phyloP scores from a whole-genome alignment of 192 early-diverging fungal species.

The Gamsiella multidivaricata region DNA sequence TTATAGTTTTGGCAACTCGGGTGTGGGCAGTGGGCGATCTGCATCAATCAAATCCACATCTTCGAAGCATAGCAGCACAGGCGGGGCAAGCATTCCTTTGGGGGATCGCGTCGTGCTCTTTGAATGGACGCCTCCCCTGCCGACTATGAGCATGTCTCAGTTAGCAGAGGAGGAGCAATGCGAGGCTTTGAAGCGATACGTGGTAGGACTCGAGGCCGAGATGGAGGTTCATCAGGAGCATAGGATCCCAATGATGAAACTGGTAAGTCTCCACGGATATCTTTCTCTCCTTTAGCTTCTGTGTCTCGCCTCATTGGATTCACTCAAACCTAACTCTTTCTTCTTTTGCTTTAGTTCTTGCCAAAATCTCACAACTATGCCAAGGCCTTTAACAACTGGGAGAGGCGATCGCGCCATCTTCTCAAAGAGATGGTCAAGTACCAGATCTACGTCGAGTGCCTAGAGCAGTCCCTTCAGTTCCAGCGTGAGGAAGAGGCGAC shows the following conservation, averaged over 20 bases:
- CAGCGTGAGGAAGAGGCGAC: not conserved
- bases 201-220: conserved; percentile 71
- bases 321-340: not conserved
- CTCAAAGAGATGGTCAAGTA: conserved; percentile 87
- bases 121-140: conserved; percentile 64
- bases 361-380: conserved; percentile 67
- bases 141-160: conserved; percentile 42
- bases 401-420: conserved; percentile 79
- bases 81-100: not conserved
- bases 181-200: conserved; percentile 69
- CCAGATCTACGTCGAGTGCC: conserved; percentile 79
- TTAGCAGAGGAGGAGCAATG: conserved; percentile 63
- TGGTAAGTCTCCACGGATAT: conserved; percentile 32
- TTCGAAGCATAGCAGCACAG: conserved; percentile 9
- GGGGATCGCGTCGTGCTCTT: conserved; percentile 54
- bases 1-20: conserved; percentile 26
- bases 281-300: not conserved
- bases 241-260: conserved; percentile 60
- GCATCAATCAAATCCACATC: conserved; percentile 35
- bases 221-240: conserved; percentile 78
- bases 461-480: conserved; percentile 66
- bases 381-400: conserved; percentile 83
- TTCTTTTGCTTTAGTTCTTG: conserved; percentile 60
- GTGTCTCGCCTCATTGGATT: not conserved
- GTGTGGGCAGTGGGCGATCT: conserved; percentile 27